These are phyloP conservation scores for Fraxinus anomala DNA, from an alignment of 257 asterid genomes.

Conservation along the genomic window DNA sequence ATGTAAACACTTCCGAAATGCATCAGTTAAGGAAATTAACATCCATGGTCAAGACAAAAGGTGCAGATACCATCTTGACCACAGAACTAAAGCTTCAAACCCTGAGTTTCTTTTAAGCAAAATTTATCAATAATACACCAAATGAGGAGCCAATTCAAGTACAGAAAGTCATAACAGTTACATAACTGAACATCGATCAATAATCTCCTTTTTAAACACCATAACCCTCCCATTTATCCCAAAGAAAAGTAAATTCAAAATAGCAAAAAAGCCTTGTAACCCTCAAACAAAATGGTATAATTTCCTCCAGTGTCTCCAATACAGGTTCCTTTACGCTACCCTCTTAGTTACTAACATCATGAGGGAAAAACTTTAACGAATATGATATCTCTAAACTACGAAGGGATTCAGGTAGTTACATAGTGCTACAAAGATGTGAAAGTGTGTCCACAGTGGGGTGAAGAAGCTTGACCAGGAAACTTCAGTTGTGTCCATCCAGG, in stretches of 20 bases:
- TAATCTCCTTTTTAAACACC: not conserved
- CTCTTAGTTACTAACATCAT: not conserved
- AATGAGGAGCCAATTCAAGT: not conserved
- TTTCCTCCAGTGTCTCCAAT: not conserved
- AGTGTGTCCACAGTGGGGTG: slow-evolving; percentile 96
- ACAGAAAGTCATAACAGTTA: not conserved
- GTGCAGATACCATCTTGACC: not conserved
- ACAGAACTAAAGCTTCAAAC: not conserved
- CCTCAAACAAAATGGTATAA: not conserved
- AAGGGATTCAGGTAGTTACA: slow-evolving; percentile 48
- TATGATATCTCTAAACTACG: slow-evolving; percentile 28
- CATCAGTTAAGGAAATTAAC: not conserved
- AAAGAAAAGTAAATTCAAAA: not conserved
- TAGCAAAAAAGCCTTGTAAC: not conserved
- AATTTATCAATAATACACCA: not conserved
- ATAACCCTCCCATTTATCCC: not conserved
- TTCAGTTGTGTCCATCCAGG: slow-evolving; percentile 99
- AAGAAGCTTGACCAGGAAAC: slow-evolving; percentile 99
- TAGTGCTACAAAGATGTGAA: slow-evolving; percentile 84
- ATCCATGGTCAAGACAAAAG: not conserved
- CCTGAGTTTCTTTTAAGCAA: not conserved
- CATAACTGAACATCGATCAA: not conserved
- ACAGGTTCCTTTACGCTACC: not conserved
- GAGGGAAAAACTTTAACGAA: not conserved
- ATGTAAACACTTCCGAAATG: not conserved